phyloP scores from a whole-genome alignment of 2,329 filamentous ascomycete genomes.

The Paraphoma chrysanthemicola region DNA sequence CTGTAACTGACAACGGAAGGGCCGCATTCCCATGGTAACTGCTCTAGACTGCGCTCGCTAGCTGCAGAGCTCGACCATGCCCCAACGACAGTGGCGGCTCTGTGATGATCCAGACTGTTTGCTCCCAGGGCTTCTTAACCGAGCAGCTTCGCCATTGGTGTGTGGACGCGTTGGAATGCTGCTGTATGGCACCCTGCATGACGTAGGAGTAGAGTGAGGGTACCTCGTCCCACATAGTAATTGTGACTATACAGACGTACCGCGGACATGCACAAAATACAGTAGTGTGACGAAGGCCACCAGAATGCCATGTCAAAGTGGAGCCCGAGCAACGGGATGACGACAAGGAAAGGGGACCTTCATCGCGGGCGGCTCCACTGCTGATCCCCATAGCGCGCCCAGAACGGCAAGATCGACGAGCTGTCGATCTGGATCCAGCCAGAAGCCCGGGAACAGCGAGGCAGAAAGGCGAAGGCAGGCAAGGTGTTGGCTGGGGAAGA shows the following conservation, averaged over 20 bases:
- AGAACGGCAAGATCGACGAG: slow-evolving; percentile 5
- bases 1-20: background rate
- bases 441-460: slow-evolving; percentile 11
- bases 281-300: slow-evolving; percentile 7
- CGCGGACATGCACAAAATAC: background rate
- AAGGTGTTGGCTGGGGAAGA: background rate
- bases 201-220: slow-evolving; percentile 14
- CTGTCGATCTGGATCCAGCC: slow-evolving; percentile 10
- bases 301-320: slow-evolving; percentile 12
- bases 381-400: slow-evolving; percentile 25
- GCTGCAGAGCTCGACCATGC: background rate
- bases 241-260: background rate
- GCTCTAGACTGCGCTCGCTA: background rate
- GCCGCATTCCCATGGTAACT: background rate
- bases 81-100: background rate
- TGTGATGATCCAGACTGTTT: background rate
- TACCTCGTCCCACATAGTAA: background rate
- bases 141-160: background rate
- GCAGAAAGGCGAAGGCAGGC: background rate
- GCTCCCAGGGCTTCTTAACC: background rate
- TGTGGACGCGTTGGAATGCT: background rate
- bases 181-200: slow-evolving; percentile 19
- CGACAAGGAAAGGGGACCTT: slow-evolving; percentile 21
- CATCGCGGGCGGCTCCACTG: slow-evolving; percentile 21
- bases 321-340: slow-evolving; percentile 25